Conservation (phyloP, 2,329 filamentous ascomycete genomes). For the Tricladium varicosporioides region DNA sequence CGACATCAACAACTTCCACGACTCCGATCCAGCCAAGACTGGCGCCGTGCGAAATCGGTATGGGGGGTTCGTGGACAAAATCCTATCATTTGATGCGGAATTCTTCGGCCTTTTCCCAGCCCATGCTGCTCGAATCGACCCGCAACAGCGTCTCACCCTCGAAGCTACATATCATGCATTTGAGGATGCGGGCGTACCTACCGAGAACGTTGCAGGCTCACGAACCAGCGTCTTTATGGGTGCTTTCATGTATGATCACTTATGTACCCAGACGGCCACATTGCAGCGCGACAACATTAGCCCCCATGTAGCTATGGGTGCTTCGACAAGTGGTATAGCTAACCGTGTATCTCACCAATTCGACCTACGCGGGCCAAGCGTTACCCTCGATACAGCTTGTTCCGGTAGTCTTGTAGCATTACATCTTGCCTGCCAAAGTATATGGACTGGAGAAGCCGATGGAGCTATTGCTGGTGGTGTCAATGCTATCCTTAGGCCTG, state of each 20-base stretch:
- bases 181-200: constrained; percentile 9
- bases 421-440: constrained; percentile 18
- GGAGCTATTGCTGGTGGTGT: background rate
- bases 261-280: background rate
- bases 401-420: constrained; percentile 39
- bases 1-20: constrained; percentile 44
- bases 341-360: constrained; percentile 18
- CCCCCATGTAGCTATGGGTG: background rate
- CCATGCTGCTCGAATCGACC: constrained; percentile 26
- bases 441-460: constrained; percentile 35
- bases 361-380: constrained; percentile 37
- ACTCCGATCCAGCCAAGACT: constrained; percentile 36
- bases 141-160: background rate
- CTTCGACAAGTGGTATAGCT: background rate
- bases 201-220: constrained; percentile 5
- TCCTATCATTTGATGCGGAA: constrained; percentile 10
- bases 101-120: constrained; percentile 25
- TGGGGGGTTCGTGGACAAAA: constrained; percentile 23
- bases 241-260: constrained; percentile 23
- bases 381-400: constrained; percentile 45
- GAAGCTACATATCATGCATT: constrained; percentile 52
- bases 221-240: constrained; percentile 43
- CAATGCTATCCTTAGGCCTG: background rate
- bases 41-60: constrained; percentile 30
- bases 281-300: background rate